These are phyloP conservation scores for Colletotrichum sojae DNA, from an alignment of 2,329 filamentous ascomycete species.

Conservation along the genomic window DNA sequence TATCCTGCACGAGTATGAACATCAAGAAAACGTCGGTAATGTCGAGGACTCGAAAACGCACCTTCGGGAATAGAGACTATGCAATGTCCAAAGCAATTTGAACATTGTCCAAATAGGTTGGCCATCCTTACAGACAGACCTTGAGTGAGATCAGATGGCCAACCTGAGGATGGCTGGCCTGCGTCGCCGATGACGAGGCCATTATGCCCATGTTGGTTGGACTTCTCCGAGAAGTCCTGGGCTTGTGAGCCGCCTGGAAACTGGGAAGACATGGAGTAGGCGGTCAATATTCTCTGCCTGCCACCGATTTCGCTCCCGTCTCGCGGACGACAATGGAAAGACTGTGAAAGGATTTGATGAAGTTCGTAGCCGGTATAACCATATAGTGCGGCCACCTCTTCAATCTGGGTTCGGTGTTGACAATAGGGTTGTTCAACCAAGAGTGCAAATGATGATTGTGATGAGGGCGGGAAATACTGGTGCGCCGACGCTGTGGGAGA, in stretches of 20 bases:
- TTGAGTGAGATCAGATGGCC: constrained; percentile 36
- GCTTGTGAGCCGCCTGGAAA: constrained; percentile 44
- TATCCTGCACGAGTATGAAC: constrained; percentile 49
- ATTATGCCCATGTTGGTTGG: constrained; percentile 41
- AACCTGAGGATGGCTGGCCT: constrained; percentile 36
- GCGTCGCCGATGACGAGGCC: constrained; percentile 31
- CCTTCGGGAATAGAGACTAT: constrained; percentile 39
- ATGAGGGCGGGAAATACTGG: constrained; percentile 45
- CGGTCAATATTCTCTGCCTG: constrained; percentile 49
- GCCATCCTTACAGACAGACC: constrained; percentile 45
- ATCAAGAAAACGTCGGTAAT: constrained; percentile 44
- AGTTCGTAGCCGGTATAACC: constrained; percentile 50
- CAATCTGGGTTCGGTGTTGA: constrained; percentile 44
- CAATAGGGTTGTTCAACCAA: constrained; percentile 45
- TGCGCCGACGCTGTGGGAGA: constrained; percentile 52
- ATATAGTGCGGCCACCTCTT: constrained; percentile 50
- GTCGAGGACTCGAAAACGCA: constrained; percentile 36
- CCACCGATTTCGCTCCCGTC: constrained; percentile 44
- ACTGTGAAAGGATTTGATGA: constrained; percentile 42
- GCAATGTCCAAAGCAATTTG: constrained; percentile 49
- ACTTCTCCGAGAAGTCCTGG: constrained; percentile 52
- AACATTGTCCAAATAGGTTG: constrained; percentile 49
- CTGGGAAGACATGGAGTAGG: constrained; percentile 50
- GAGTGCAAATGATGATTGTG: constrained; percentile 45
- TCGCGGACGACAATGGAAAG: constrained; percentile 14